Base-by-base conservation (phyloP, 2,329 filamentous ascomycete genomes). In the Knufia petricola region DNA sequence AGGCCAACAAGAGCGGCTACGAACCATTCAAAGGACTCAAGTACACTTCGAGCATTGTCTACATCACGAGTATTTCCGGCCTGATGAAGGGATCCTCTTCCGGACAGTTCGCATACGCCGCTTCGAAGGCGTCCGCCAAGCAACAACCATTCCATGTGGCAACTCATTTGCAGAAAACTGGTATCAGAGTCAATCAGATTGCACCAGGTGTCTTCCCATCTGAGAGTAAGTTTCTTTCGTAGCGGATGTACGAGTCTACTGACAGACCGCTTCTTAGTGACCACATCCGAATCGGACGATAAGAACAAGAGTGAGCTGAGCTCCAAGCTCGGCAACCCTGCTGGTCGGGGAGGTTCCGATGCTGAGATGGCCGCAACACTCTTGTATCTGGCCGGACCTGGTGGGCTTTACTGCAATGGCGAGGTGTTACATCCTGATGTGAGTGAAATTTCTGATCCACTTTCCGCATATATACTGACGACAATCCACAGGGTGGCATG, bases 351-450 rank as follows among this genome's bases (percentile, higher is more conserved):
- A 0, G 78, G 78, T 0, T 72, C 76, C 21, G 78, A 81, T 53
- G 61, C 72, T 26, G 77, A 81, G 58, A 80, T 81, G 70, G 77
- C 74, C 0, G 69, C 70, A 36, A 74, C 73, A 0, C 68, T 80
- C 2, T 60, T 82, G 21, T 80, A 76, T 52, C 65, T 69, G 15
- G 73, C 70, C 23, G 56, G 58, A 44, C 54, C 51, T 15, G n/a
- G 64, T 58, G 26, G 72, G 66, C 55, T 70, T 55, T 76, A 74
- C 52, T 59, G 74, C 10, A 76, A 76, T 50, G 72, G 72, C 0
- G 64, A 69, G 59, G 38, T 48, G 13, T 32, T 48, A n/a, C 28
- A 48, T 42, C 46, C 37, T 28, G 46, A 48, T 26, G 46, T 41
- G 15, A 26, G 46, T 47, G 19, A 13, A 28, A 7, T 23, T 32